These are phyloP conservation scores for Penicillium sp. DNA, from an alignment of 2,329 filamentous ascomycete genomes.

Conservation along the genomic window DNA sequence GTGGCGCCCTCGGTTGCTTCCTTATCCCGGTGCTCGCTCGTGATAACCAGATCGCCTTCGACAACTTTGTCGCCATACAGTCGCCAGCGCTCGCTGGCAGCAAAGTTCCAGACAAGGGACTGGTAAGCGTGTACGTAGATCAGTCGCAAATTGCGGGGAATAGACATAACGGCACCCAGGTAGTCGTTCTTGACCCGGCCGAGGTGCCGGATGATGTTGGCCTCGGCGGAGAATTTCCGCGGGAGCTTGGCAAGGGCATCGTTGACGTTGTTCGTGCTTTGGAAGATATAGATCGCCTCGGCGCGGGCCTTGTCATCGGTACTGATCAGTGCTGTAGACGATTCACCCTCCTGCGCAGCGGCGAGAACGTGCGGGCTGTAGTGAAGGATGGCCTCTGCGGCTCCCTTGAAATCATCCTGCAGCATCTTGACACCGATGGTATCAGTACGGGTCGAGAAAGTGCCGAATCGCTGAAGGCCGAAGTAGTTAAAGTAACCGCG, in stretches of 20 bases:
- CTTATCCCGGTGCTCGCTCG: conserved; percentile 59
- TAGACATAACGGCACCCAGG: conserved; percentile 75
- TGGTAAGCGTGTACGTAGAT: conserved; percentile 99
- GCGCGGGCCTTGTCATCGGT: conserved; percentile 79
- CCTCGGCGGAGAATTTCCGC: conserved; percentile 78
- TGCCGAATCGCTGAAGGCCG: conserved; percentile 94
- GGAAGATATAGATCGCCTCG: conserved; percentile 74
- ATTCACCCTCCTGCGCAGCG: conserved; percentile 53
- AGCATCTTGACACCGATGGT: conserved; percentile 82
- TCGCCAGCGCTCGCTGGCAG: conserved; percentile 77
- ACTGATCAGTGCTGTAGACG: conserved; percentile 55
- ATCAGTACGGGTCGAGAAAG: conserved; percentile 82
- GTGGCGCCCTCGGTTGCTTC: conserved; percentile 34
- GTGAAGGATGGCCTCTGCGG: conserved; percentile 73
- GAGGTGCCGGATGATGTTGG: conserved; percentile 76
- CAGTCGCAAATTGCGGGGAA: conserved; percentile 77
- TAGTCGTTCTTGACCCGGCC: conserved; percentile 64
- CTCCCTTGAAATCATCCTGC: conserved; percentile 75
- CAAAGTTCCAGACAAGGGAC: conserved; percentile 89
- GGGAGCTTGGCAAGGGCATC: conserved; percentile 71
- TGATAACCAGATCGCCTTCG: conserved; percentile 80
- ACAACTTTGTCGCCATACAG: conserved; percentile 73
- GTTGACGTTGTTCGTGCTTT: conserved; percentile 58
- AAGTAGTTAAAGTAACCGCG: conserved; percentile 97
- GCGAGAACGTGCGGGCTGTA: conserved; percentile 68